phyloP scores from a whole-genome alignment of 1,284 basidiomycete species.

The Cryptococcus maquisensis region DNA sequence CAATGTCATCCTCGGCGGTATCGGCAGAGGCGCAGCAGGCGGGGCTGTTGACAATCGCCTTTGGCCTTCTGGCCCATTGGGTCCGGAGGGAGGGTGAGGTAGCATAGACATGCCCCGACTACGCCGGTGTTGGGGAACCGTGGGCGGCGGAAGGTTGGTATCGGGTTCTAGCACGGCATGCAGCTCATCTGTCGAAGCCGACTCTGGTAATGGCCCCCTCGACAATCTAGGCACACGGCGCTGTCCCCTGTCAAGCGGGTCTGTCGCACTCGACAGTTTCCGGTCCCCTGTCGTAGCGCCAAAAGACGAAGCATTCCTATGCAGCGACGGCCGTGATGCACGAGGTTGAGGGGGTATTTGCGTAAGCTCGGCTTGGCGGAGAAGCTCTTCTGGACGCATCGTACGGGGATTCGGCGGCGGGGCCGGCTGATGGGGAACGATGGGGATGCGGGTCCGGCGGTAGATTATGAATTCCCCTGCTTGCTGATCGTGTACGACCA shows the following conservation, averaged over 20 bases:
- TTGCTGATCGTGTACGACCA: constrained; percentile 27
- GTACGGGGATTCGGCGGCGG: constrained; percentile 10
- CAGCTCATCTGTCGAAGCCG: constrained; percentile 22
- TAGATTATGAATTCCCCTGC: constrained; percentile 36
- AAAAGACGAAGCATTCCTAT: constrained; percentile 26
- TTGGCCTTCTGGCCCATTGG: constrained; percentile 19
- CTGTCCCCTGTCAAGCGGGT: constrained; percentile 31
- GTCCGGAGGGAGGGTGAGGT: not conserved
- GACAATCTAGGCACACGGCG: constrained; percentile 34
- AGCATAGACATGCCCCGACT: constrained; percentile 12
- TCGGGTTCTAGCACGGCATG: constrained; percentile 31
- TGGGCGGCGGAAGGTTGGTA: constrained; percentile 30
- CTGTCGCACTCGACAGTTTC: constrained; percentile 19
- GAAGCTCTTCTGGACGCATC: constrained; percentile 29
- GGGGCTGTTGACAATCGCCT: constrained; percentile 15
- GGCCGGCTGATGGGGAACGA: constrained; percentile 3
- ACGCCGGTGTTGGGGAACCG: constrained; percentile 7
- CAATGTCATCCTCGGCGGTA: constrained; percentile 31
- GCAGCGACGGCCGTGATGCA: constrained; percentile 20
- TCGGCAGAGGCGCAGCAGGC: not conserved
- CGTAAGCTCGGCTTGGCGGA: constrained; percentile 11
- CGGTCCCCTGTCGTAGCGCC: constrained; percentile 16
- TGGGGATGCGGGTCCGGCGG: constrained; percentile 16
- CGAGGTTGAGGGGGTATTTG: not conserved
- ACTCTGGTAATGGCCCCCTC: constrained; percentile 13